A percentile compares a stretch with the other conserved stretches of the same genome.
Conservation (phyloP, 257 asterid genomes). For the Solanum neorickii region DNA sequence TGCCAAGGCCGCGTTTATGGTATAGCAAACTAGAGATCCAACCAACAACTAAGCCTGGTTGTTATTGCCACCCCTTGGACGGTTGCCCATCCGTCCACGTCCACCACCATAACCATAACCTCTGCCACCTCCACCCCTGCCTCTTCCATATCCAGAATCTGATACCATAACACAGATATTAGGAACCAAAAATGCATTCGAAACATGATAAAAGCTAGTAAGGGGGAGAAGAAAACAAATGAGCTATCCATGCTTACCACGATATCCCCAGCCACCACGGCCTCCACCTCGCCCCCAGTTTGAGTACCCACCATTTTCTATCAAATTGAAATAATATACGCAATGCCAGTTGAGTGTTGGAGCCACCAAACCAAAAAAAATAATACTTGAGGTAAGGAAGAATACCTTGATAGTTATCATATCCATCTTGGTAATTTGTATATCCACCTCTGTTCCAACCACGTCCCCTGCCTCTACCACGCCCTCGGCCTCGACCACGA, state of each 20-base stretch:
- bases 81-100: constrained; percentile 45
- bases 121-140: constrained; percentile 66
- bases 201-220: neutral
- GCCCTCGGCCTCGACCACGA: constrained; percentile 53
- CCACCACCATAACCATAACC: constrained; percentile 35
- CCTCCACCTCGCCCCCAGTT: constrained; percentile 36
- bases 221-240: neutral
- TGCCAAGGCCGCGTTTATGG: constrained; percentile 7
- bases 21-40: constrained; percentile 7
- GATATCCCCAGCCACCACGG: constrained; percentile 57
- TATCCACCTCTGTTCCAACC: constrained; percentile 95
- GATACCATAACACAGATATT: neutral
- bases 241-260: constrained; percentile 30
- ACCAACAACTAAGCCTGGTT: constrained; percentile 35
- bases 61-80: constrained; percentile 44
- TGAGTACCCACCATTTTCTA: constrained; percentile 45
- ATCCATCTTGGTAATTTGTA: constrained; percentile 36
- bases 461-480: constrained; percentile 87
- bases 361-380: neutral
- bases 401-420: neutral
- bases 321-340: neutral
- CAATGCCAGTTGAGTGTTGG: neutral
- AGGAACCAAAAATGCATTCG: neutral
- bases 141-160: constrained; percentile 81
- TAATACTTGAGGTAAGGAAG: neutral